Conservation (phyloP, 2,329 filamentous ascomycete species). For the Onygena corvina region DNA sequence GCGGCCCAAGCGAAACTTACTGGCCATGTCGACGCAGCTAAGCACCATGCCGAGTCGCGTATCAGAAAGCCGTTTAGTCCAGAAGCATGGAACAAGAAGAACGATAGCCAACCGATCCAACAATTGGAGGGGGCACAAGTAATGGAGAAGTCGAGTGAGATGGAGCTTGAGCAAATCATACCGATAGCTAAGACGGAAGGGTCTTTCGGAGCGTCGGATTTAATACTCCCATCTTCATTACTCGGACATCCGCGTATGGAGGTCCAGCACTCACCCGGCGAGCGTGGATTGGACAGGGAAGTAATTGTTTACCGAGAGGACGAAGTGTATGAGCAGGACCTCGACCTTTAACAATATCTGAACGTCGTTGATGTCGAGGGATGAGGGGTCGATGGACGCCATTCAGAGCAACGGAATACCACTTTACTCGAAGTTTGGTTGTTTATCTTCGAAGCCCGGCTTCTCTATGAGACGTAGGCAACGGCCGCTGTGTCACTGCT, state of each 20-base stretch:
- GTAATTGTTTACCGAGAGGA: conserved; percentile 16
- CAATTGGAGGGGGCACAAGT: background rate
- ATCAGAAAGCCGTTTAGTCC: conserved; percentile 12
- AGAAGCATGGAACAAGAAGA: conserved; percentile 9
- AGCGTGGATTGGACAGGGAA: background rate
- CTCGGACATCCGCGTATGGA: background rate
- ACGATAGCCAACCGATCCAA: background rate
- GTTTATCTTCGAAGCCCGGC: background rate
- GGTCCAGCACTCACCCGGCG: background rate
- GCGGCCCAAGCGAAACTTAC: background rate
- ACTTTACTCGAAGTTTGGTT: background rate
- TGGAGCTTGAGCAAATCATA: background rate
- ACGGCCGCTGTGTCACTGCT: background rate
- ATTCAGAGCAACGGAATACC: background rate
- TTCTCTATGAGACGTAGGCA: background rate
- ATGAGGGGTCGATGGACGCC: background rate
- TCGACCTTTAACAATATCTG: conserved; percentile 6
- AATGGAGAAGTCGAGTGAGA: background rate
- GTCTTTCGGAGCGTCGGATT: background rate
- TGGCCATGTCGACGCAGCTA: background rate
- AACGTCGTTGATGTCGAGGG: too few species aligned
- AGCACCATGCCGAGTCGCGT: conserved; percentile 1
- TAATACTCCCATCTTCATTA: background rate
- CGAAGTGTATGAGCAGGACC: conserved; percentile 18
- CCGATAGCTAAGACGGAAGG: background rate